A percentile compares a stretch with the other conserved stretches of the same genome.
Conservation (phyloP, 2,329 filamentous ascomycete genomes). For the Colletotrichum graminicola region DNA sequence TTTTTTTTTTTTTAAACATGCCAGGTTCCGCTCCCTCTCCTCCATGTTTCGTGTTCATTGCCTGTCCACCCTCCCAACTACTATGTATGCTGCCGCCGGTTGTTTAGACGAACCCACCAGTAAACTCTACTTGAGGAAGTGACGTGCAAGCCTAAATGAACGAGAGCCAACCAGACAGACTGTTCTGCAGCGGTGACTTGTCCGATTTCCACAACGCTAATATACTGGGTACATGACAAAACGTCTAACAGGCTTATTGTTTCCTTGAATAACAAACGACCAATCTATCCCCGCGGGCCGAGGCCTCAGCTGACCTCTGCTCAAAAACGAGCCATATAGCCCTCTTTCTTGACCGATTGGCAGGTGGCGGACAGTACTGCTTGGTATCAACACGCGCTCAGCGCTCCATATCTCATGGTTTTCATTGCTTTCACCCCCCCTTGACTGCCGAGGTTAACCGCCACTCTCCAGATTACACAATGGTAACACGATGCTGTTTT, state of each 20-base stretch:
- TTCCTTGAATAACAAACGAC: slow-evolving; percentile 25
- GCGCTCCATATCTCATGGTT: slow-evolving; percentile 15
- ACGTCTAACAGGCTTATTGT: background rate
- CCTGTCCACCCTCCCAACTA: background rate
- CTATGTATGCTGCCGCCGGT: background rate
- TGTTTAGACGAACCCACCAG: slow-evolving; percentile 25
- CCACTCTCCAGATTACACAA: background rate
- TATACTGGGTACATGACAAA: background rate
- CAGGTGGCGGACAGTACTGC: slow-evolving; percentile 21
- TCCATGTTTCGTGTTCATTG: slow-evolving; percentile 37
- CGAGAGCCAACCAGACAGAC: background rate
- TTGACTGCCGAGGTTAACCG: background rate
- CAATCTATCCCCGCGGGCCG: background rate
- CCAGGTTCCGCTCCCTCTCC: slow-evolving; percentile 6
- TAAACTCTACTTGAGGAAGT: slow-evolving; percentile 35
- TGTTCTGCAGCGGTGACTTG: background rate
- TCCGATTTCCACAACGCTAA: background rate
- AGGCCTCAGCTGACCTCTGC: slow-evolving; percentile 11
- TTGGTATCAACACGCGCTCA: slow-evolving; percentile 27
- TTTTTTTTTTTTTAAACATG: background rate
- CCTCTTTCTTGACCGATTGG: slow-evolving; percentile 22
- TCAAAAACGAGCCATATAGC: slow-evolving; percentile 24
- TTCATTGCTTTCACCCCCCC: background rate
- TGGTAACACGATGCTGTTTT: slow-evolving; percentile 6
- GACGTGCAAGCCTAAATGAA: slow-evolving; percentile 29